Evolutionary conservation across 2,329 filamentous ascomycete species (phyloP).

Genomic region (Penicillium rolfsii): DNA sequence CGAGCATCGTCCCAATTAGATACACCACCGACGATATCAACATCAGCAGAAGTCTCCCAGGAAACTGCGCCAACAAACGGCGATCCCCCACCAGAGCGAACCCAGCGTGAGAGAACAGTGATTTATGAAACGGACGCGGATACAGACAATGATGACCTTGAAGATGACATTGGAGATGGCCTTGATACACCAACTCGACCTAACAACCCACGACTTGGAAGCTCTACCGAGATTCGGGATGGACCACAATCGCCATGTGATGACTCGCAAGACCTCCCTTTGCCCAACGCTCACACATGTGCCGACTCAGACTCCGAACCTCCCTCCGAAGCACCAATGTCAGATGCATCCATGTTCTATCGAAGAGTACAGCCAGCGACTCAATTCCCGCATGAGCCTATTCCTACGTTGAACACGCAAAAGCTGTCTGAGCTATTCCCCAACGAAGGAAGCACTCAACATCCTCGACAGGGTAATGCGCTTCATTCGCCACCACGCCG

Average conservation of each 20-base stretch:
- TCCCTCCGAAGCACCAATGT: constrained; percentile 34
- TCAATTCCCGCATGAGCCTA: constrained; percentile 43
- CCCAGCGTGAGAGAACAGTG: constrained; percentile 36
- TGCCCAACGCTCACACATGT: constrained; percentile 27
- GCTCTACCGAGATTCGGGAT: constrained; percentile 10
- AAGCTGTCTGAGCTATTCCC: constrained; percentile 46
- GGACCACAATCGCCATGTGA: constrained; percentile 21
- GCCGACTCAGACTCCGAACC: constrained; percentile 31
- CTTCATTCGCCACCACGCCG: constrained; percentile 11
- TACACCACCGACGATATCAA: not conserved
- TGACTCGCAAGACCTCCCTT: constrained; percentile 41
- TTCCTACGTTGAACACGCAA: constrained; percentile 42
- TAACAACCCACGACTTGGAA: not conserved
- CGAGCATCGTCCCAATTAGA: constrained; percentile 4
- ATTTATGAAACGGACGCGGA: constrained; percentile 50
- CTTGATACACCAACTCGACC: constrained; percentile 16
- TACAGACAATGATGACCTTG: constrained; percentile 38
- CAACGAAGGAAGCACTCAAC: constrained; percentile 29
- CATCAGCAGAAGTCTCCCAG: not conserved
- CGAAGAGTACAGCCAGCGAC: constrained; percentile 41
- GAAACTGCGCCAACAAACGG: not conserved
- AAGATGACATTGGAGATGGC: constrained; percentile 26
- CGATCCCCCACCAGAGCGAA: not conserved
- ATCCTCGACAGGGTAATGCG: constrained; percentile 10
- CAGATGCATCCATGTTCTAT: constrained; percentile 45